Evolutionary conservation across 805 yeast species (phyloP).

Genomic region (Candida tallmaniae): DNA sequence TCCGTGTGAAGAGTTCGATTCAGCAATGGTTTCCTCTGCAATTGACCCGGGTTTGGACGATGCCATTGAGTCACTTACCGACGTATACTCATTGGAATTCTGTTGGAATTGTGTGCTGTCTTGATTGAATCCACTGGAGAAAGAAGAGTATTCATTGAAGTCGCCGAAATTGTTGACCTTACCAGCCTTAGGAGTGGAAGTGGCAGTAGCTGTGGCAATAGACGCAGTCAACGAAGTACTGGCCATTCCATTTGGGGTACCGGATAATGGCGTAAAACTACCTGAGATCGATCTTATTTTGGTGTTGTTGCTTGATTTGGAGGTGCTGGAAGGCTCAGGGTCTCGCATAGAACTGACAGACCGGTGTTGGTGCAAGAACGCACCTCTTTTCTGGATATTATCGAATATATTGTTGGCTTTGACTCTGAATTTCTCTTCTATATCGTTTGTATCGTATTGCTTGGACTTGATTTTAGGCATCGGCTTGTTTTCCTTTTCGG

Average conservation of each 20-base stretch:
- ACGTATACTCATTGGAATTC: constrained; percentile 11
- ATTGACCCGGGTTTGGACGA: background rate
- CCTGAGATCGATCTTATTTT: too few species aligned
- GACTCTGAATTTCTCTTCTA: constrained; percentile 31
- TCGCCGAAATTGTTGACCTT: constrained; percentile 13
- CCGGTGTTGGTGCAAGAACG: constrained; percentile 9
- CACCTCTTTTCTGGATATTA: constrained; percentile 34
- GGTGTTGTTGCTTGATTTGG: too few species aligned
- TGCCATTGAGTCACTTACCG: constrained; percentile 5
- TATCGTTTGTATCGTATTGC: constrained; percentile 26
- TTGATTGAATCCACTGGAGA: constrained; percentile 28
- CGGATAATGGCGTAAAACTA: too few species aligned
- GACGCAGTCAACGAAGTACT: background rate
- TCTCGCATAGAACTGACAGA: background rate
- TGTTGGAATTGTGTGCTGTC: constrained; percentile 13
- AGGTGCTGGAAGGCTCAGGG: background rate
- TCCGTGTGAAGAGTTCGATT: background rate
- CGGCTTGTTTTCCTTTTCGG: constrained; percentile 1
- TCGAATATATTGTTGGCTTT: constrained; percentile 38
- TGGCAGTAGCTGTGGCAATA: constrained; percentile 23
- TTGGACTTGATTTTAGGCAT: constrained; percentile 24
- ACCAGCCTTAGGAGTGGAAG: constrained; percentile 35
- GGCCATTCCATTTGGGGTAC: too few species aligned
- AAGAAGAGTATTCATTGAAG: constrained; percentile 25
- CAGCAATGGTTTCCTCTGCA: background rate